These are phyloP conservation scores for Chlorella ohadii DNA, from an alignment of 139 green algal species.

Conservation along the genomic window DNA sequence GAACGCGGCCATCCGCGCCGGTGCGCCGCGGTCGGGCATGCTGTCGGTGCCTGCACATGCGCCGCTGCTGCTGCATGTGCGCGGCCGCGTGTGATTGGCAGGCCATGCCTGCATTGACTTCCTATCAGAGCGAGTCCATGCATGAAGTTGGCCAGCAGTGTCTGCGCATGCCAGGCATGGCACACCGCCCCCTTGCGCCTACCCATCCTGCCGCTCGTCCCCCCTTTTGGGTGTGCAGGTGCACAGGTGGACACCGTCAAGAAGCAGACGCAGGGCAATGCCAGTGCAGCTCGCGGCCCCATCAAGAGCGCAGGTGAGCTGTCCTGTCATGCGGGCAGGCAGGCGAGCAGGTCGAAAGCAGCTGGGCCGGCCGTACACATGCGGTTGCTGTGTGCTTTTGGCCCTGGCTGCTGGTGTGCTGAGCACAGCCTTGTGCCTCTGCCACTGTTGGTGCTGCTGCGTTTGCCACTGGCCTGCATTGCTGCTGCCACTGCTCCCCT, in stretches of 20 bases:
- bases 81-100: too few relatives aligned
- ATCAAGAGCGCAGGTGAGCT: constrained; percentile 56
- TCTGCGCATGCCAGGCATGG: too few relatives aligned
- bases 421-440: too few relatives aligned
- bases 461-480: not conserved
- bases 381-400: not conserved
- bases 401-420: too few relatives aligned
- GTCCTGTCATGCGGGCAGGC: not conserved
- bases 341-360: not conserved
- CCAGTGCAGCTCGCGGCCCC: constrained; percentile 34
- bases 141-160: too few relatives aligned
- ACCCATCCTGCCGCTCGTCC: not conserved
- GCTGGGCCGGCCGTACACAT: not conserved
- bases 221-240: constrained; percentile 34
- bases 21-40: constrained; percentile 9
- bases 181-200: too few relatives aligned
- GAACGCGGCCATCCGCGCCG: constrained; percentile 60
- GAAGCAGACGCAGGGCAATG: constrained; percentile 54
- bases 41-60: not conserved
- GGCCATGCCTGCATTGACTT: too few relatives aligned
- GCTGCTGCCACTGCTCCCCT: not conserved
- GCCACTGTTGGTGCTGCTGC: too few relatives aligned
- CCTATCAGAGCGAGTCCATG: too few relatives aligned
- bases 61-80: not conserved
- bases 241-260: constrained; percentile 70